Base-by-base conservation (phyloP, 2,329 filamentous ascomycete species). In the Fusarium nisikadoi region DNA sequence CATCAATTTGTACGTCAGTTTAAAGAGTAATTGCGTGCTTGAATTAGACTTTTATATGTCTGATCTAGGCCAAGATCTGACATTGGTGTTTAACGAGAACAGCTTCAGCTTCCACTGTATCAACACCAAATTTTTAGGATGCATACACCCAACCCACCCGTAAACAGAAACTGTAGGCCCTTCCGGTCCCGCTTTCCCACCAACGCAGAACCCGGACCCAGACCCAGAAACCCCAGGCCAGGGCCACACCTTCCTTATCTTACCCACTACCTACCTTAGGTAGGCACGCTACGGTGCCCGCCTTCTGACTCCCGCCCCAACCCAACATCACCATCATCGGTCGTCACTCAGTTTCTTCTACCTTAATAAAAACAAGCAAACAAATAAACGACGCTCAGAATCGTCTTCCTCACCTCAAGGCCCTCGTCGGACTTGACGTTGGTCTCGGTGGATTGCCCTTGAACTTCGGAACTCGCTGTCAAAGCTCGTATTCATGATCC, bases 141-240 rank as follows among this genome's bases (percentile, higher is more conserved):
- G 27, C 20, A 53, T 54, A 68, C 63, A 54, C 53, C 64, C 64
- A 59, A 41, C n/a, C 25, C 19, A 9, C 50, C 50, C 33, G 10
- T 39, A 45, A 23, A n/a, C 31, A 39, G 16, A 23, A 52, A 12
- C 25, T 52, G 47, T 27, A 55, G 47, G 57, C 27, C 66, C 66
- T 70, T 71, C 70, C 75, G 70, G 75, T 72, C 74, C 74, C 69
- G 67, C 66, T 77, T 73, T 77, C 63, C 66, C 73, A 71, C 72
- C 66, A 71, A 50, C 47, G 19, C 38, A 45, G 49, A 53, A 43
- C 43, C 64, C 43, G 56, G 41, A 31, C 54, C 54, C 29, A 45
- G 50, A 45, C 36, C 62, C 41, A 42, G 41, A 45, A 29, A 50
- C 41, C 46, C 61, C 43, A 35, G 58, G 58, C 50, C 49, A 41